phyloP scores from a whole-genome alignment of 352 stramenopile genomes.

The Globisporangium megalacanthum region DNA sequence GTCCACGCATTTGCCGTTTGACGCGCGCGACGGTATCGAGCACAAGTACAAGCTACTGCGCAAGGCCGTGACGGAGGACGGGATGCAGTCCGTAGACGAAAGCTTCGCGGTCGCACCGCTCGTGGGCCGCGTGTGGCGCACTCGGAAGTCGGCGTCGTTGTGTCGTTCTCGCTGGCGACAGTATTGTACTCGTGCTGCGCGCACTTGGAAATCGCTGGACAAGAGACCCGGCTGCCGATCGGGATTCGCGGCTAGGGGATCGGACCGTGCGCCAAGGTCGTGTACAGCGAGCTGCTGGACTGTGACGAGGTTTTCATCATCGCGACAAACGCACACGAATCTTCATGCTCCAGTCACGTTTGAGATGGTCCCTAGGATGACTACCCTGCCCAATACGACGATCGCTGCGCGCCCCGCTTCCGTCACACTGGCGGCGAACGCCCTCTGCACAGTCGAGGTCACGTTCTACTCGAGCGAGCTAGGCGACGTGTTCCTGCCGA shows the following conservation, averaged over 20 bases:
- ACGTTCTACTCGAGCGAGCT: slow-evolving; percentile 84
- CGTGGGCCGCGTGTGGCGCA: slow-evolving; percentile 89
- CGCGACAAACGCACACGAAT: slow-evolving; percentile 80
- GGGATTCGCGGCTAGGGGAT: slow-evolving; percentile 89
- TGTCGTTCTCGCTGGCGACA: slow-evolving; percentile 86
- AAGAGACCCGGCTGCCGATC: slow-evolving; percentile 86
- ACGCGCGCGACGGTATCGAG: slow-evolving; percentile 60
- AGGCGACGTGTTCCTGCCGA: slow-evolving; percentile 80
- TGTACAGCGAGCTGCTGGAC: slow-evolving; percentile 92
- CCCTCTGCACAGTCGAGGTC: slow-evolving; percentile 80
- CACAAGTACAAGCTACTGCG: slow-evolving; percentile 90
- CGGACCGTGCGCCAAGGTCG: slow-evolving; percentile 88
- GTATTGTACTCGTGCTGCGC: slow-evolving; percentile 81
- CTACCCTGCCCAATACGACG: slow-evolving; percentile 21
- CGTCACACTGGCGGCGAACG: slow-evolving; percentile 66
- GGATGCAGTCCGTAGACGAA: slow-evolving; percentile 93
- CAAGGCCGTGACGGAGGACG: slow-evolving; percentile 86
- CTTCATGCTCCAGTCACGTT: slow-evolving; percentile 85
- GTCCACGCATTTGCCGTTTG: slow-evolving; percentile 45
- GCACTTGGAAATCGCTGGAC: slow-evolving; percentile 88
- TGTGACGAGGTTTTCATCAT: slow-evolving; percentile 95
- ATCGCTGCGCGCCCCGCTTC: slow-evolving; percentile 39
- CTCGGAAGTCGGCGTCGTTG: slow-evolving; percentile 88
- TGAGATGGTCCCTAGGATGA: slow-evolving; percentile 37
- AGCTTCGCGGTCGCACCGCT: slow-evolving; percentile 90